Evolutionary conservation across 805 yeast genomes (phyloP).

Genomic region (Zygosaccharomyces siamensis): DNA sequence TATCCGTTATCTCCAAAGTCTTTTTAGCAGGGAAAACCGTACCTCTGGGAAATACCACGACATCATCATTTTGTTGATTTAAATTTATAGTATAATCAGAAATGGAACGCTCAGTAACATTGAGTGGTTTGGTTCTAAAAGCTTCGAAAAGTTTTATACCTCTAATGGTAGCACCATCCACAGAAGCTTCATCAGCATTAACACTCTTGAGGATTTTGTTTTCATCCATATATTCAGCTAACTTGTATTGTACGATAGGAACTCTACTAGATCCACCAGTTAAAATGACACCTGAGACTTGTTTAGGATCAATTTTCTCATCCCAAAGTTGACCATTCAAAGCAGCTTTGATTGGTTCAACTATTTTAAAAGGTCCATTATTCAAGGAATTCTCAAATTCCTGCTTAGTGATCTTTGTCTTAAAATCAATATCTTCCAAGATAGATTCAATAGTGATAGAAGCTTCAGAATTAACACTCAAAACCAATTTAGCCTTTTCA

Average conservation of each 20-base stretch:
- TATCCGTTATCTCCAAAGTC: constrained; percentile 35
- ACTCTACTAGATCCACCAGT: constrained; percentile 91
- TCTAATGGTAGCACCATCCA: constrained; percentile 79
- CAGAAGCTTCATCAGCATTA: constrained; percentile 94
- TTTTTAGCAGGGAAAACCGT: constrained; percentile 35
- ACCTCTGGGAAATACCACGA: constrained; percentile 46
- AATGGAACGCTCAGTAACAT: constrained; percentile 51
- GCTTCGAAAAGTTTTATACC: constrained; percentile 71
- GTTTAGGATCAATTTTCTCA: constrained; percentile 28
- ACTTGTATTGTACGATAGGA: constrained; percentile 72
- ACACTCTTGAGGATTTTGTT: constrained; percentile 71
- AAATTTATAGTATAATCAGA: constrained; percentile 43
- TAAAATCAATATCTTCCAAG: constrained; percentile 69
- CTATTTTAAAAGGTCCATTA: constrained; percentile 43
- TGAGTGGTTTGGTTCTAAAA: constrained; percentile 54
- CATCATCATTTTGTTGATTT: constrained; percentile 28
- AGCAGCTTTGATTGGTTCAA: constrained; percentile 52
- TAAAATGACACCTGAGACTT: constrained; percentile 63
- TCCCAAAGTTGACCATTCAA: constrained; percentile 37
- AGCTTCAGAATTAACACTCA: constrained; percentile 85
- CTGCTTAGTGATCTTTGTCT: constrained; percentile 59
- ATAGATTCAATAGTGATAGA: constrained; percentile 72
- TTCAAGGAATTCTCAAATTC: constrained; percentile 60
- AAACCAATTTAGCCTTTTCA: constrained; percentile 79
- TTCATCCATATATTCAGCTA: constrained; percentile 51